phyloP scores from a whole-genome alignment of 768 basidiomycete species.

The Hericium alpestre region DNA sequence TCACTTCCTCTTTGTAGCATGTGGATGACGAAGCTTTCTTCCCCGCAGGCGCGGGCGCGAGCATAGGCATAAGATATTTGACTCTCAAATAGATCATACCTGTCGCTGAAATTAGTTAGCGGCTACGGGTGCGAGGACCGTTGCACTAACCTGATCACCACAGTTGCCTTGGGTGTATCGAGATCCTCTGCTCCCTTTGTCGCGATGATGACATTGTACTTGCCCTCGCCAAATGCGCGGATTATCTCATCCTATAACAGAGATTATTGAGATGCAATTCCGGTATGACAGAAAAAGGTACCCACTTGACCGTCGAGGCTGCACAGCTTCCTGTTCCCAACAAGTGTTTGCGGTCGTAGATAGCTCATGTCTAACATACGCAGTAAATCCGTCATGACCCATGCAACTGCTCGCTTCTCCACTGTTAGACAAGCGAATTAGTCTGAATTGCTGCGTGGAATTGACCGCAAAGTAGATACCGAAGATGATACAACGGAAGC shows the following conservation, averaged over 20 bases:
- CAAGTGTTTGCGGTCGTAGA: constrained; percentile 43
- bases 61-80: constrained; percentile 49
- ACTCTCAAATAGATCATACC: constrained; percentile 54
- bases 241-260: constrained; percentile 31
- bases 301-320: no score
- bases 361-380: constrained; percentile 43
- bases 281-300: background rate
- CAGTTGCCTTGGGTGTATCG: constrained; percentile 42
- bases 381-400: constrained; percentile 48
- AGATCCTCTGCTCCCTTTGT: constrained; percentile 52
- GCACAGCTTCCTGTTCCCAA: constrained; percentile 20
- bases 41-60: constrained; percentile 35
- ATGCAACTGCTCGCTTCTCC: constrained; percentile 40
- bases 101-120: constrained; percentile 16
- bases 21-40: constrained; percentile 45
- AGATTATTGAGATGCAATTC: background rate
- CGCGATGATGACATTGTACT: constrained; percentile 53
- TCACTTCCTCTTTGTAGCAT: constrained; percentile 54
- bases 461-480: constrained; percentile 28
- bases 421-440: constrained; percentile 28
- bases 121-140: background rate
- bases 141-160: constrained; percentile 49
- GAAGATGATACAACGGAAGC: constrained; percentile 56
- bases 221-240: constrained; percentile 40
- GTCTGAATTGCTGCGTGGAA: no score